Evolutionary conservation across 768 basidiomycete genomes (phyloP), one percentile per base, ranked within the genome.

Genomic region (Russula virescens): DNA sequence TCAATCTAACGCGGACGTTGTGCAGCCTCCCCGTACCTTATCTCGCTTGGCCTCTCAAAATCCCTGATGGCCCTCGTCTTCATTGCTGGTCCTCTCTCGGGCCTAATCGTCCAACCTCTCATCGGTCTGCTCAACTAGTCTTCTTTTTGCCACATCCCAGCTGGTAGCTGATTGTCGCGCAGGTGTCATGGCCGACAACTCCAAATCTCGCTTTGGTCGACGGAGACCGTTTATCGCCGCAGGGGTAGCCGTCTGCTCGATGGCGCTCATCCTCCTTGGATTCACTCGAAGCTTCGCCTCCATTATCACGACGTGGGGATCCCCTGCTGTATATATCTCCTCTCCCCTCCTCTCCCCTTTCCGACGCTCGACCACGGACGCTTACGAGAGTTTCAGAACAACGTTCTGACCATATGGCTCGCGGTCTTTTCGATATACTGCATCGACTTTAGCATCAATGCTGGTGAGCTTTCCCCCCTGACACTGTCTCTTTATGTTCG

Each of bases 1-100:
- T 16, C 40, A n/a, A n/a, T 48, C 16, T 59, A 31, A 63, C 52
- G 13, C 21, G 28, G 10, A 59, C 28, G n/a, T 13, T 54, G 1
- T 25, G 21, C 54, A 85, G 86, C 83, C n/a, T 85, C 94, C 0
- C 95, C 94, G 0, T 98, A 96, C 73, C 81, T 98, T 2, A 79
- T 94, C 57, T 91, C 92, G 0, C 83, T 97, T 0, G 95, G 95
- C 16, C 76, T 97, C 14, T 84, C 88, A 2, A 96, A 93, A 74
- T 87, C 89, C 2, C 79, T 81, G 63, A 92, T 97, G 85, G 88
- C 94, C 0, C 79, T 92, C 23, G 95, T 97, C 13, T 94, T 98
- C 72, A 80, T 96, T 49, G 95, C 95, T 2, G 95, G 94, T 0
- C 95, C 93, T 1, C 76, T 95, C 8, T 92, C 89, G 0, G 95